Percentiles rank a stretch among this genome's conserved stretches.
These are phyloP conservation scores for Ascochyta koolunga DNA, from an alignment of 2,329 filamentous ascomycete genomes.

Conservation along the genomic window DNA sequence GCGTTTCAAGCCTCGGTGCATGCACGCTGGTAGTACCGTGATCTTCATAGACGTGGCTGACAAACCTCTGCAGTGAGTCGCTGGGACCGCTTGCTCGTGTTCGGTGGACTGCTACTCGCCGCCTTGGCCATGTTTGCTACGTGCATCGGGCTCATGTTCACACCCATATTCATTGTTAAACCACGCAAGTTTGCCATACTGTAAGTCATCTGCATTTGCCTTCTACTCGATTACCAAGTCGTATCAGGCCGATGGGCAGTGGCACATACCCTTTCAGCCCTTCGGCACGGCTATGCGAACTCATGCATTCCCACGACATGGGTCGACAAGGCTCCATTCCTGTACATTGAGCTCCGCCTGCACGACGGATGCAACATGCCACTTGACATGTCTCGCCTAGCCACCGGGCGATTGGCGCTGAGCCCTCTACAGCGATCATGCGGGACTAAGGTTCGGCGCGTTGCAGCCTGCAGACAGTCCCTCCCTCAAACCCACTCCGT, in stretches of 20 bases:
- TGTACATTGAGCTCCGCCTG: slow-evolving; percentile 2
- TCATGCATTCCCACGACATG: slow-evolving; percentile 27
- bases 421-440: slow-evolving; percentile 49
- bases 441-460: slow-evolving; percentile 47
- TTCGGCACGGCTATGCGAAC: slow-evolving; percentile 40
- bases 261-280: slow-evolving; percentile 34
- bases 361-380: neutral
- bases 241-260: slow-evolving; percentile 32
- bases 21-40: slow-evolving; percentile 41
- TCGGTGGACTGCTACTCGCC: slow-evolving; percentile 58
- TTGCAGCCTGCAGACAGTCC: slow-evolving; percentile 42
- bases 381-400: slow-evolving; percentile 40
- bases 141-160: slow-evolving; percentile 87
- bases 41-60: slow-evolving; percentile 39
- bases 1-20: slow-evolving; percentile 42
- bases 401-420: slow-evolving; percentile 43
- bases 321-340: slow-evolving; percentile 16
- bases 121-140: slow-evolving; percentile 88
- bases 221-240: slow-evolving; percentile 20
- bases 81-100: slow-evolving; percentile 94
- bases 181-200: slow-evolving; percentile 95
- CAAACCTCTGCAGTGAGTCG: slow-evolving; percentile 74
- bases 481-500: slow-evolving; percentile 39
- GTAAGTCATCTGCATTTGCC: slow-evolving; percentile 67
- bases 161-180: slow-evolving; percentile 70